Percentiles rank a stretch among this genome's conserved stretches.
phyloP scores from a whole-genome alignment of 2,329 filamentous ascomycete species.

The Pseudocercospora fuligena region DNA sequence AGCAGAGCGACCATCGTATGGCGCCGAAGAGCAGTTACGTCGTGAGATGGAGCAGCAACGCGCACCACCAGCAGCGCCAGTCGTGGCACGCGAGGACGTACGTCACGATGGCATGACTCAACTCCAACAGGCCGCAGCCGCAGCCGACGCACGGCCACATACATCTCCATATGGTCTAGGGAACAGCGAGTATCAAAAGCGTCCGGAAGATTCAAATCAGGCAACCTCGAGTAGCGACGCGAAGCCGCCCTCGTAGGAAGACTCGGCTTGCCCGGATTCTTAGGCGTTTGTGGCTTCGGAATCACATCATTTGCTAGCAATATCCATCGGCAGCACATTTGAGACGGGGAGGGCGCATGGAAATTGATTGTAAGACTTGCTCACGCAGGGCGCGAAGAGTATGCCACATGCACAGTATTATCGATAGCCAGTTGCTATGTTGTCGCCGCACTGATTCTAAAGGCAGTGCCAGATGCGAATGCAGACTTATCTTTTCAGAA shows the following conservation, averaged over 20 bases:
- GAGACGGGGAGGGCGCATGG: background rate
- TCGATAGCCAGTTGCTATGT: constrained; percentile 10
- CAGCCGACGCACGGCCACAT: constrained; percentile 30
- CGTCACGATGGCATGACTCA: constrained; percentile 33
- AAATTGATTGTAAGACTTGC: background rate
- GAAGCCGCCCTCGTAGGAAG: constrained; percentile 21
- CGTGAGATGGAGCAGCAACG: constrained; percentile 30
- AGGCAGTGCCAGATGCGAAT: background rate
- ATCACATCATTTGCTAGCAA: constrained; percentile 2
- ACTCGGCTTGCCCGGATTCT: background rate
- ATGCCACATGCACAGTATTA: background rate
- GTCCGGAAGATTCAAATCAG: constrained; percentile 3
- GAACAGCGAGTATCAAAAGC: constrained; percentile 25
- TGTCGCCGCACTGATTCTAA: background rate
- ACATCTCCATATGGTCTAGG: constrained; percentile 37
- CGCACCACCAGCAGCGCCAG: constrained; percentile 27
- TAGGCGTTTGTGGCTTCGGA: background rate
- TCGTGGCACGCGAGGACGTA: constrained; percentile 28
- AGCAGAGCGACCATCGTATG: constrained; percentile 26
- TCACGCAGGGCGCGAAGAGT: background rate
- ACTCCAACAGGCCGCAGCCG: constrained; percentile 34
- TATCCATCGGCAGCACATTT: constrained; percentile 6
- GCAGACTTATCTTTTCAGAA: background rate
- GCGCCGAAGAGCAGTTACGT: constrained; percentile 30
- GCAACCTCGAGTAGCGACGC: constrained; percentile 12